A percentile compares a stretch with the other conserved stretches of the same genome.
phyloP scores from a whole-genome alignment of 192 early-diverging fungal species.

The Geranomyces variabilis region DNA sequence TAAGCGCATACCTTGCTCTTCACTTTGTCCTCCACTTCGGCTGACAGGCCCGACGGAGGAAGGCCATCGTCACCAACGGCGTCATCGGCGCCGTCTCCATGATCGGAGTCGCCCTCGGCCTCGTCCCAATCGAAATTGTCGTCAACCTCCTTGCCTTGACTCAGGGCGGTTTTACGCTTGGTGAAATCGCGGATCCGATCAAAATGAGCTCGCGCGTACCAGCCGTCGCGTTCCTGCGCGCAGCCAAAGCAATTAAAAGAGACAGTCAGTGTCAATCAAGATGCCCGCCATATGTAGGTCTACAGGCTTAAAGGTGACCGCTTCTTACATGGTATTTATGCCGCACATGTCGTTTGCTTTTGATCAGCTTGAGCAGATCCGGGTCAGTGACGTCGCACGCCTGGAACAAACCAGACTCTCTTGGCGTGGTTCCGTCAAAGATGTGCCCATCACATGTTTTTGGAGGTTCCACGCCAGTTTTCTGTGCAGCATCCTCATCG shows the following conservation, averaged over 20 bases:
- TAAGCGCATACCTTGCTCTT: constrained; percentile 24
- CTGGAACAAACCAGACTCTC: constrained; percentile 32
- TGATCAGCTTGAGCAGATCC: constrained; percentile 32
- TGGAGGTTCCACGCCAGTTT: not conserved
- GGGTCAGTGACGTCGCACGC: constrained; percentile 49
- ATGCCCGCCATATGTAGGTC: not conserved
- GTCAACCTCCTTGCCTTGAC: constrained; percentile 25
- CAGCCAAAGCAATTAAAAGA: not conserved
- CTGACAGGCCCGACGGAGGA: not conserved
- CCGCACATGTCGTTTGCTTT: constrained; percentile 27
- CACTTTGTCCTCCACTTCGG: constrained; percentile 18
- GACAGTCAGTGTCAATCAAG: too few species aligned
- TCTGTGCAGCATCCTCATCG: too few species aligned
- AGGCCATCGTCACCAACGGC: not conserved
- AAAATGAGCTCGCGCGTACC: constrained; percentile 31
- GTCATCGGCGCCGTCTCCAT: constrained; percentile 17
- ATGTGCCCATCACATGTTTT: constrained; percentile 31
- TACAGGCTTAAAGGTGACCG: not conserved
- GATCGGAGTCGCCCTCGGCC: constrained; percentile 15
- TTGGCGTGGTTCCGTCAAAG: constrained; percentile 42
- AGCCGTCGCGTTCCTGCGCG: constrained; percentile 42
- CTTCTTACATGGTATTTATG: constrained; percentile 32
- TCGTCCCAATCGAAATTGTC: constrained; percentile 21
- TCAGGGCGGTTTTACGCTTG: constrained; percentile 34
- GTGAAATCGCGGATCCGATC: constrained; percentile 37